These are phyloP conservation scores for Pseudozyma pruni DNA, from an alignment of 1,284 basidiomycete species.

Conservation along the genomic window DNA sequence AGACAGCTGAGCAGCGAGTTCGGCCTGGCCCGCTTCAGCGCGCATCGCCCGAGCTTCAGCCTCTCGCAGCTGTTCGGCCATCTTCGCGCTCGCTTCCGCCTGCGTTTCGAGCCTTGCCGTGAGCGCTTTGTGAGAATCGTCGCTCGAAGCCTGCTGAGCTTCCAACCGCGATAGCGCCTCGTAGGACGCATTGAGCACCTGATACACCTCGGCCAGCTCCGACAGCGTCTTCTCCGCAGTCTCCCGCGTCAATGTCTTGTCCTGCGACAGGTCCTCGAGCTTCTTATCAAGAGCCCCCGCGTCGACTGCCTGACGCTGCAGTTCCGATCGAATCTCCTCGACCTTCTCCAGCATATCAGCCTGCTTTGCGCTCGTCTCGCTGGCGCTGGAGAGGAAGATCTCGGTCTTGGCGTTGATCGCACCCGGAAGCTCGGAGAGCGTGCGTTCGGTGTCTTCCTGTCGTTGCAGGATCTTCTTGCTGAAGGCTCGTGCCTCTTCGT, in stretches of 20 bases:
- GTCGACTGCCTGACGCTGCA: conserved; percentile 1
- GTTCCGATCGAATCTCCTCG: conserved; percentile 21
- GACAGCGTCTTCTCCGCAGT: conserved; percentile 35
- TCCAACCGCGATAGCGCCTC: conserved; percentile 25
- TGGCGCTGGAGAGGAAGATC: conserved; percentile 47
- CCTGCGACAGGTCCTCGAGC: conserved; percentile 18
- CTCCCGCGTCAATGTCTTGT: conserved; percentile 6
- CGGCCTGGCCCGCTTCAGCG: conserved; percentile 15
- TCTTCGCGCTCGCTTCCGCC: conserved; percentile 5
- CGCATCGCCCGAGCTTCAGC: conserved; percentile 12
- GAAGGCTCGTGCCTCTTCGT: conserved; percentile 43
- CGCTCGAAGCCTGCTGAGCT: conserved; percentile 15
- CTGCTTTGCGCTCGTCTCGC: conserved; percentile 21
- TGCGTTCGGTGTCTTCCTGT: conserved; percentile 53
- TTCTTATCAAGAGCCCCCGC: conserved; percentile 3
- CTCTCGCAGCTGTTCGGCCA: conserved; percentile 18
- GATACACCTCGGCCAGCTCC: conserved; percentile 34
- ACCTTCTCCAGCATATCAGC: conserved; percentile 16
- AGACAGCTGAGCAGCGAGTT: conserved; percentile 1
- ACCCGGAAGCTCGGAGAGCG: conserved; percentile 45
- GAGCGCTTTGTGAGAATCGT: conserved; percentile 19
- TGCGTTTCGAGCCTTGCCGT: conserved; percentile 10
- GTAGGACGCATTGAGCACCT: conserved; percentile 31
- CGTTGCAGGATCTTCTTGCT: conserved; percentile 46
- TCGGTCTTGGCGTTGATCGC: conserved; percentile 62